Base-by-base conservation (phyloP, 2,329 filamentous ascomycete genomes). In the Cordyceps cicadae region DNA sequence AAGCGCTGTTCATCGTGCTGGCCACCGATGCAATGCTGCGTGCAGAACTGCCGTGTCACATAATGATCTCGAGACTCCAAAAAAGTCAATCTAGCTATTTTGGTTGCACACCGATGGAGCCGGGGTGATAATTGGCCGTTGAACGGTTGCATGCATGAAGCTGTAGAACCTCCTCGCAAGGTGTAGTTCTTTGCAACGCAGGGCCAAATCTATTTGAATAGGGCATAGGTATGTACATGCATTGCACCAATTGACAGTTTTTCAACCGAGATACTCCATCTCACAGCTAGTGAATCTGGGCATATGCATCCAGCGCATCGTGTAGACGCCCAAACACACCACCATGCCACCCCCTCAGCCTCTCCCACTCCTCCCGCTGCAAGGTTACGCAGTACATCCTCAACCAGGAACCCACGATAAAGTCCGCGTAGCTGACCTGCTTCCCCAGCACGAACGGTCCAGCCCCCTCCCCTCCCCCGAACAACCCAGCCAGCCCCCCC, bases 381-480 rank as follows among this genome's bases (percentile, higher is more conserved):
- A 60, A 9, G 1, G 58, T 26, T 12, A 54, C 58, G 29, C 6
- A 14, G 15, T 24, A 54, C 58, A 60, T 32, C 4, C 58, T 41
- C 41, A 60, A 41, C 58, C 58, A 86, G 0, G 71, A 80, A 1
- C 81, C 82, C 0, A 86, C 76, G 39, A 85, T 81, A 0, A 84
- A 66, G 65, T 86, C 83, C 1, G 80, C 81, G 71, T 85, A 84
- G 50, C 66, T 77, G 1, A 75, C 72, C 66, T 64, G 66, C 1
- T 63, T 53, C 0, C 81, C 81, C 2, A 81, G 70, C 1, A 85
- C 26, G 54, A 80, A 85, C 0, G 80, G 78, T 7, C 81, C 81
- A n/a, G 14, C 63, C 69, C 0, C 64, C 34, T 8, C 51, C 3
- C 41, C 19, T 53, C 80, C 73, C 49, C 24, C 62, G 3, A 77